Conservation (phyloP, 805 yeast genomes). For the Lipomyces chichibuensis region DNA sequence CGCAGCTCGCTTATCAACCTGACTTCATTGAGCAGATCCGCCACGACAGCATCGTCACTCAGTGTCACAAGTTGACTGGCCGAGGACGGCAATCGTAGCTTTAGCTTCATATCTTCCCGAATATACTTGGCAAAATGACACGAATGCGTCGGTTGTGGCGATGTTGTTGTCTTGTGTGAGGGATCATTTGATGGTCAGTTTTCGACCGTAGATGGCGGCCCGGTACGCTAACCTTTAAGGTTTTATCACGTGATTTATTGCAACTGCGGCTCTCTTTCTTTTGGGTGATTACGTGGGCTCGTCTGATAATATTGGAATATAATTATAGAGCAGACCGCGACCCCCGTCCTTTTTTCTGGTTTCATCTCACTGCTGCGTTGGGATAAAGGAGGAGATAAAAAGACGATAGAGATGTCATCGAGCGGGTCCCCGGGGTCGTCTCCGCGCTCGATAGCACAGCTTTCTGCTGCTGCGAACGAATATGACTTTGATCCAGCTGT, state of each 20-base stretch:
- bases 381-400: background rate
- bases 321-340: background rate
- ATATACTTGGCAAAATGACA: too few species aligned
- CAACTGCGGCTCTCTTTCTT: too few species aligned
- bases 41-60: constrained; percentile 46
- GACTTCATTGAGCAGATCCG: constrained; percentile 41
- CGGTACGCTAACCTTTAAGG: too few species aligned
- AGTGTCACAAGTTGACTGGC: constrained; percentile 45
- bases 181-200: too few species aligned
- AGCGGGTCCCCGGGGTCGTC: background rate
- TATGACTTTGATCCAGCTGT: constrained; percentile 58
- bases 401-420: background rate
- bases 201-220: too few species aligned
- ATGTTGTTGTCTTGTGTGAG: too few species aligned
- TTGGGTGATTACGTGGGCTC: background rate
- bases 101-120: constrained; percentile 46
- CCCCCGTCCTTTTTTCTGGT: background rate
- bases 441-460: constrained; percentile 22
- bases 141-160: too few species aligned
- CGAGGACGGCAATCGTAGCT: constrained; percentile 41
- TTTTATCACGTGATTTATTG: background rate
- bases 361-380: background rate
- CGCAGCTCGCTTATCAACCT: constrained; percentile 40
- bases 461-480: constrained; percentile 47
- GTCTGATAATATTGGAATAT: background rate